These are phyloP conservation scores for Chytriomyces sp. DNA, from an alignment of 192 early-diverging fungal genomes.

Conservation along the genomic window DNA sequence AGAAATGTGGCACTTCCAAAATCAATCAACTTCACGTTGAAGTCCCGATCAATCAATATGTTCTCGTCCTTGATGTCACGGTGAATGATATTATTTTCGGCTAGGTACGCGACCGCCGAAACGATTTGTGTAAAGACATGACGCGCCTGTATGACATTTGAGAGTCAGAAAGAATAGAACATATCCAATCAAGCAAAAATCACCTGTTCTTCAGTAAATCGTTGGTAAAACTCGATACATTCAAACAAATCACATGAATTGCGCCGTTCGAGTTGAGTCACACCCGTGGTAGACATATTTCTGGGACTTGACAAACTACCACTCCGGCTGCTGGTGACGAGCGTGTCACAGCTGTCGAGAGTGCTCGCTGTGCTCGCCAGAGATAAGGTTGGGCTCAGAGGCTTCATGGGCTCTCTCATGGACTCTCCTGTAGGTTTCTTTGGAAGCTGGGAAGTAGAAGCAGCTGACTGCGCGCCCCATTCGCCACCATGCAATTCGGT, in stretches of 20 bases:
- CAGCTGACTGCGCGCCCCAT: constrained; percentile 22
- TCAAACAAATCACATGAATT: constrained; percentile 67
- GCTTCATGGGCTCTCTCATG: no score
- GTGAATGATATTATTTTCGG: constrained; percentile 68
- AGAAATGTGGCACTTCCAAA: constrained; percentile 59
- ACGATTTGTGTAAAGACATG: constrained; percentile 74
- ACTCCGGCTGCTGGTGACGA: neutral
- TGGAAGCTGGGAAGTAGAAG: neutral
- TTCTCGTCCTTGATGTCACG: constrained; percentile 71
- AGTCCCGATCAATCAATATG: constrained; percentile 47
- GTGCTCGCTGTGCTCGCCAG: constrained; percentile 11
- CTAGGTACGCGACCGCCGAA: constrained; percentile 64
- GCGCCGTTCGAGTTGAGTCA: constrained; percentile 48
- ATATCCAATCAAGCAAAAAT: neutral
- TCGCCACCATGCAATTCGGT: constrained; percentile 53
- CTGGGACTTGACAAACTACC: neutral
- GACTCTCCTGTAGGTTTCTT: neutral
- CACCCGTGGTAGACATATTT: neutral
- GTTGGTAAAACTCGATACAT: constrained; percentile 68
- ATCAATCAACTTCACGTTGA: constrained; percentile 67
- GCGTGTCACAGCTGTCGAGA: neutral
- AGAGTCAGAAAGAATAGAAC: neutral
- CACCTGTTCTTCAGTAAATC: constrained; percentile 59
- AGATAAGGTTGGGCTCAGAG: neutral
- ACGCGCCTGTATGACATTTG: constrained; percentile 43